Percentiles rank a stretch among this genome's conserved stretches.
These are phyloP conservation scores for Hexamita inflata DNA, from an alignment of 208 protist genomes.

Conservation along the genomic window DNA sequence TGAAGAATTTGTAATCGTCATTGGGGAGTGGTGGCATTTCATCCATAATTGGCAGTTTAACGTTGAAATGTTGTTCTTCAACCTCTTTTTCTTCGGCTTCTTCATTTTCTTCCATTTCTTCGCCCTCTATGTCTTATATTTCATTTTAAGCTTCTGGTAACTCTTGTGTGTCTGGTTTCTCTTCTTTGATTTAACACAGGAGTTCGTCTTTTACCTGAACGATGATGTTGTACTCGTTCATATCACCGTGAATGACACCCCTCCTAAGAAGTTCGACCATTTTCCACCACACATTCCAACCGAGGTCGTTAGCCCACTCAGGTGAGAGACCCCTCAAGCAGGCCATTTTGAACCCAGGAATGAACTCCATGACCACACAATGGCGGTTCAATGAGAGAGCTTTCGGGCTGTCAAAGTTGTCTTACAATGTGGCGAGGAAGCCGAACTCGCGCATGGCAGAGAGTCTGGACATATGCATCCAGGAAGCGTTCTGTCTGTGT, in stretches of 20 bases:
- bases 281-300: slow-evolving; percentile 65
- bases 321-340: slow-evolving; percentile 58
- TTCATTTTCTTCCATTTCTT: slow-evolving; percentile 24
- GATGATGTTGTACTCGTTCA: slow-evolving; percentile 98
- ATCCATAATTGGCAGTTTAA: too few relatives aligned
- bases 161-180: too few relatives aligned
- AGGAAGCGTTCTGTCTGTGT: slow-evolving; percentile 66
- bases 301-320: slow-evolving; percentile 64
- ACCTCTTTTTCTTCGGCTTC: background rate
- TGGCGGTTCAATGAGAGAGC: slow-evolving; percentile 91
- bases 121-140: slow-evolving; percentile 31
- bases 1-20: background rate
- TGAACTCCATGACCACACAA: slow-evolving; percentile 80
- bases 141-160: too few relatives aligned
- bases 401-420: slow-evolving; percentile 72
- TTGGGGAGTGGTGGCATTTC: too few relatives aligned
- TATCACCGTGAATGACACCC: slow-evolving; percentile 93
- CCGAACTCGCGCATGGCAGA: slow-evolving; percentile 86
- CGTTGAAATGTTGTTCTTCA: too few relatives aligned
- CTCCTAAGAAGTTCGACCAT: slow-evolving; percentile 69
- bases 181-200: too few relatives aligned
- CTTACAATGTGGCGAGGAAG: slow-evolving; percentile 72
- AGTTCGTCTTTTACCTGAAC: slow-evolving; percentile 66
- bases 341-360: slow-evolving; percentile 56
- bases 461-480: slow-evolving; percentile 92